Base-by-base conservation (phyloP, 2,329 filamentous ascomycete species). In the Ceratocystis variospora region DNA sequence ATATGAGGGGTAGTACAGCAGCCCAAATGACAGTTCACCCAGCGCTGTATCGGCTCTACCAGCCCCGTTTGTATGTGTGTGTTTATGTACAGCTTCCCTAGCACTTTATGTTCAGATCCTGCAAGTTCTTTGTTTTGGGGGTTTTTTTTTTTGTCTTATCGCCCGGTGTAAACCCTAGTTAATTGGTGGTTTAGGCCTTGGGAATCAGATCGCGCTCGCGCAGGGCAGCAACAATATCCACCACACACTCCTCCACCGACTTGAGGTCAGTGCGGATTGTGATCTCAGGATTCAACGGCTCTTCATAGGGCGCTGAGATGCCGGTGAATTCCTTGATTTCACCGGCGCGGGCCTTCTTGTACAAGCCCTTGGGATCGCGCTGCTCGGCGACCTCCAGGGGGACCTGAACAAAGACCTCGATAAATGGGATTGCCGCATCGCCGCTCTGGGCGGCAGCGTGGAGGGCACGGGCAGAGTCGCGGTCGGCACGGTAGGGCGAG, bases 291-390 rank as follows among this genome's bases (percentile, higher is more conserved):
- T 85, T 85, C 75, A 87, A 79, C 4, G 94, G 94, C 69, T 85
- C 89, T 83, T 99, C 94, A 75, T 99, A 99, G 1, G 94, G 94
- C 37, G 93, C 91, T 70, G 87, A 92, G 73, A 97, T 90, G 66
- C 94, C 94, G 1, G 94, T 99, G 75, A 99, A 99, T 71, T 97
- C 90, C 77, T 95, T 94, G 77, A 97, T 97, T 76, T 95, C 86
- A 57, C 94, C 94, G 63, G 89, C 87, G 57, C 93, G 81, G 12
- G 94, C 94, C 84, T 96, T 96, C 83, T 96, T 96, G 79, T 99
- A 99, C 68, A 97, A 79, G 4, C 93, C 94, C 84, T 99, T 99
- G 62, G 94, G 94, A 74, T 99, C 94, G 69, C 94, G 86, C 83
- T 93, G 81, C 83, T 97, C 93, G 46, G 94, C 93, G 57, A 94